Base-by-base conservation (phyloP, 1,284 basidiomycete species). In the Sphaerobolus stellatus region DNA sequence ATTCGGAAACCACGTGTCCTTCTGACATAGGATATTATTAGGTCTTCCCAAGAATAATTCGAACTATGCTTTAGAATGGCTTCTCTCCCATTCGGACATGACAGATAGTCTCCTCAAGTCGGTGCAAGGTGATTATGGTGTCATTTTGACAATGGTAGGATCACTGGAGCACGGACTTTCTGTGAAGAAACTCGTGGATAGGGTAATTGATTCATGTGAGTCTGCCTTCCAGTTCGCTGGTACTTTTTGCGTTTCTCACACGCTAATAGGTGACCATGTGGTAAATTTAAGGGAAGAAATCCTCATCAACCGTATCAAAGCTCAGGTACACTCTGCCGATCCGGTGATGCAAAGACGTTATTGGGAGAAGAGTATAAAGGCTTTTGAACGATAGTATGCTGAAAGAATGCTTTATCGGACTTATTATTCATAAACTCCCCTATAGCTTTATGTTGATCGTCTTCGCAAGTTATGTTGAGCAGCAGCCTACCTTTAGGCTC, bases 361-460 rank as follows among this genome's bases (percentile, higher is more conserved):
- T 56, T 67, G 92, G 50, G 74, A 75, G 43, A 84, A 82, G 62
- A 88, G 88, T 20, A 79, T 77, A 11, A 86, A 83, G 59, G 79
- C 88, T 5, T 67, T 92, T 43, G 90, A 92, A 71, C 90, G 90
- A 80, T 92, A 92, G 89, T 90, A 61, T 48, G 80, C n/a, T 31
- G 38, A 16, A 18, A 31, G 25, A 13, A 36, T 47, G n/a, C n/a
- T n/a, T n/a, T n/a, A n/a, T n/a, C n/a, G n/a, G n/a, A n/a, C n/a
- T n/a, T n/a, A n/a, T n/a, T 9, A 33, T 30, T 14, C 11, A 14
- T 27, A 61, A 40, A 13, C 28, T 9, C 44, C 18, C 49, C 27
- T 25, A 3, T 56, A 91, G 89, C 66, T 97, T 97, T 74, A 98
- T 98, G 73, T 83, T 96, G 58, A 91, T 99, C 57, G 91, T 92